phyloP scores from a whole-genome alignment of 2,329 filamentous ascomycete genomes.

The Magnaporthiopsis poae region DNA sequence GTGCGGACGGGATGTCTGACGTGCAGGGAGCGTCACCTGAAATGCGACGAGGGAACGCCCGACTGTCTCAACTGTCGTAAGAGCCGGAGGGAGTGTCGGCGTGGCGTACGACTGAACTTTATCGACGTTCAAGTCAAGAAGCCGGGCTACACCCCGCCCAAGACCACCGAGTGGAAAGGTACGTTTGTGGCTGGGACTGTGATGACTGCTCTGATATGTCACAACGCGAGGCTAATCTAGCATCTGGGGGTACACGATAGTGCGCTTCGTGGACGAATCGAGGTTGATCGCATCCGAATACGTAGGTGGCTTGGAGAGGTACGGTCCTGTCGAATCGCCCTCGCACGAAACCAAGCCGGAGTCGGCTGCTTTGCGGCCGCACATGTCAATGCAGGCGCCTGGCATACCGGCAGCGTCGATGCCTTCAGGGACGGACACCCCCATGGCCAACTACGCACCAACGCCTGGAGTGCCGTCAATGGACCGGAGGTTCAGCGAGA shows the following conservation, averaged over 20 bases:
- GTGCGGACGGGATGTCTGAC: slow-evolving; percentile 86
- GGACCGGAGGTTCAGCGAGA: slow-evolving; percentile 8
- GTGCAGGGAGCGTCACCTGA: slow-evolving; percentile 79
- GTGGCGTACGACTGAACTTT: slow-evolving; percentile 81
- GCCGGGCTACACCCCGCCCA: slow-evolving; percentile 53
- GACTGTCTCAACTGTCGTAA: slow-evolving; percentile 73
- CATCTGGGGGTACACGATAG: slow-evolving; percentile 22
- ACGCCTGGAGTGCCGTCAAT: not conserved
- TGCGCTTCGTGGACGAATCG: slow-evolving; percentile 82
- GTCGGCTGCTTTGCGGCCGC: slow-evolving; percentile 17
- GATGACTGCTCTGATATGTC: not conserved
- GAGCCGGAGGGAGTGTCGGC: slow-evolving; percentile 74
- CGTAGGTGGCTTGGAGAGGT: slow-evolving; percentile 64
- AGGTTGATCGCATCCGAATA: slow-evolving; percentile 86
- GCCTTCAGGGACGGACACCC: not conserved
- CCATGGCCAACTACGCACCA: not conserved
- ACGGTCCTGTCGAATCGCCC: slow-evolving; percentile 45
- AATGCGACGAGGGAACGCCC: slow-evolving; percentile 68
- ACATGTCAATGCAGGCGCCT: slow-evolving; percentile 2
- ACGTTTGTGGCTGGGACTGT: slow-evolving; percentile 17
- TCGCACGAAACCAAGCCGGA: slow-evolving; percentile 20
- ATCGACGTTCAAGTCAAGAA: slow-evolving; percentile 69
- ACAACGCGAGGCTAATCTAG: not conserved
- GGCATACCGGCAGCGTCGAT: not conserved
- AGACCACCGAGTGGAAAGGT: slow-evolving; percentile 56